These are phyloP conservation scores for Reticulascus tulasneorum DNA, from an alignment of 2,329 filamentous ascomycete species.

Conservation along the genomic window DNA sequence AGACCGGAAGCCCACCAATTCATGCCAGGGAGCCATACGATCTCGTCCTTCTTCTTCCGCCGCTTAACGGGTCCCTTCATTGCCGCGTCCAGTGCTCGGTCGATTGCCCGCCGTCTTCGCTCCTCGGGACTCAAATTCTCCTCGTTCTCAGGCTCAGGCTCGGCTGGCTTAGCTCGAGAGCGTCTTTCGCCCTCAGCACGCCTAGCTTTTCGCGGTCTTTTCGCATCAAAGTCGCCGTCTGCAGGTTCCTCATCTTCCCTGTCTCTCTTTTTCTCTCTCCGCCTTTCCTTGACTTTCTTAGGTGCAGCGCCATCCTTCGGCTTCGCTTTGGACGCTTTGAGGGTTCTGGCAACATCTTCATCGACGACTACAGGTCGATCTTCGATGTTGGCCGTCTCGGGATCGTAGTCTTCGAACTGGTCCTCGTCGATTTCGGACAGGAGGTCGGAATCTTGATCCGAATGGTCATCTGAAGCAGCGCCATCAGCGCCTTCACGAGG, in stretches of 20 bases:
- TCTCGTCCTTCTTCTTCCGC: conserved; percentile 79
- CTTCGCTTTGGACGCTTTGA: conserved; percentile 64
- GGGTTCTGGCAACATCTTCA: conserved; percentile 58
- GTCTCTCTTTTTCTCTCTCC: conserved; percentile 62
- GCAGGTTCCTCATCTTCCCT: conserved; percentile 47
- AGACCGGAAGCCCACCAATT: not conserved
- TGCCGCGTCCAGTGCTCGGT: conserved; percentile 82
- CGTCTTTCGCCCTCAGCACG: conserved; percentile 46
- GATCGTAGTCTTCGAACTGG: conserved; percentile 67
- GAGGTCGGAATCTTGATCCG: conserved; percentile 54
- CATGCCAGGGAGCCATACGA: conserved; percentile 45
- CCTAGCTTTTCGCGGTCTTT: conserved; percentile 43
- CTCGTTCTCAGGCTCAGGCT: conserved; percentile 65
- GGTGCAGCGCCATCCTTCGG: conserved; percentile 58
- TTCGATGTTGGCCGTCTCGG: conserved; percentile 58
- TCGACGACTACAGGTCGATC: conserved; percentile 64
- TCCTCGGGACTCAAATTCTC: conserved; percentile 81
- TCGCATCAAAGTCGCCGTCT: conserved; percentile 36
- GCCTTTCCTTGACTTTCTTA: conserved; percentile 73
- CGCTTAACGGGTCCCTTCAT: conserved; percentile 75
- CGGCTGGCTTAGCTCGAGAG: conserved; percentile 37
- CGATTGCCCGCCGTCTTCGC: conserved; percentile 75
- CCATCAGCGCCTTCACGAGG: conserved; percentile 32
- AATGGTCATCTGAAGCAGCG: conserved; percentile 35
- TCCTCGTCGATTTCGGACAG: conserved; percentile 68